A percentile compares a stretch with the other conserved stretches of the same genome.
Evolutionary conservation across 169 alveolate genomes (phyloP).

Genomic region (Plasmodium ovale): DNA sequence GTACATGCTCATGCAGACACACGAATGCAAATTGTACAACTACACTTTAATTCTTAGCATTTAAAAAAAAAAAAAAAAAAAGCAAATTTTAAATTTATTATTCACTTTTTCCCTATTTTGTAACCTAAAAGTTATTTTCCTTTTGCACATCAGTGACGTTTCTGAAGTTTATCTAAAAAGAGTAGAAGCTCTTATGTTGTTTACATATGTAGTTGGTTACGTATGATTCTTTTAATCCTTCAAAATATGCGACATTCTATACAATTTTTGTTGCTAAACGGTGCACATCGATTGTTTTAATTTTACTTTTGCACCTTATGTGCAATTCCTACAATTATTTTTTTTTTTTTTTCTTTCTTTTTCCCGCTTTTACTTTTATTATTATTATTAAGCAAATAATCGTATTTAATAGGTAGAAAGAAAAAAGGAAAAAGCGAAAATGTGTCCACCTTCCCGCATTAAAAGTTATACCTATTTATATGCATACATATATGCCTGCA

Average conservation of each 20-base stretch:
- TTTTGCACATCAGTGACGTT: neutral
- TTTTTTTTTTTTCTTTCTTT: constrained; percentile 3
- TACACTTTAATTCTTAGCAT: neutral
- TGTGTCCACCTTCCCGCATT: no score
- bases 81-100: neutral
- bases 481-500: neutral
- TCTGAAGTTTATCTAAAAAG: neutral
- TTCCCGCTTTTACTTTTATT: neutral
- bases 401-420: neutral
- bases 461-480: no score
- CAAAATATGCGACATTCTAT: neutral
- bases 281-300: no score
- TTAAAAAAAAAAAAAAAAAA: neutral
- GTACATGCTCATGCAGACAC: neutral
- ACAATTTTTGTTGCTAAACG: no score
- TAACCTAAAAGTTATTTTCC: neutral
- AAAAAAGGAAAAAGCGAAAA: neutral
- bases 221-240: neutral
- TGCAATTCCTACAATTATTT: neutral
- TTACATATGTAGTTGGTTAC: neutral
- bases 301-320: neutral
- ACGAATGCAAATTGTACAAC: no score
- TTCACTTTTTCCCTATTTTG: neutral
- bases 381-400: neutral
- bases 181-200: neutral